phyloP scores from a whole-genome alignment of 805 yeast genomes.

The Komagataella phaffii region DNA sequence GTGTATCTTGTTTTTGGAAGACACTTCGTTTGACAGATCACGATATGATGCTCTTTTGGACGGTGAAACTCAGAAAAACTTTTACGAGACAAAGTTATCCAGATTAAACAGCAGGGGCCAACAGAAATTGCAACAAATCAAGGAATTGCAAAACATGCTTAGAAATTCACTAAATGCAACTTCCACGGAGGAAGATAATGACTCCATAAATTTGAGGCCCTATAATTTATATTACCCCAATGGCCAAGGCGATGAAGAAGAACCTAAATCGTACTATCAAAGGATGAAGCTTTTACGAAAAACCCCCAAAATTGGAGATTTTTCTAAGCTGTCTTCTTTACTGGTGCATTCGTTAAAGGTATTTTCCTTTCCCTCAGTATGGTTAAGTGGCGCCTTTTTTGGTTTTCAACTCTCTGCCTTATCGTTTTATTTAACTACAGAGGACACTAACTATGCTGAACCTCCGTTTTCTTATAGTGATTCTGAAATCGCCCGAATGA shows the following conservation, averaged over 20 bases:
- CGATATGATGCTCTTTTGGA: slow-evolving; percentile 24
- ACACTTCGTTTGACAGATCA: slow-evolving; percentile 51
- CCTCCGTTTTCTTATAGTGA: slow-evolving; percentile 54
- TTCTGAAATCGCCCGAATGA: slow-evolving; percentile 62
- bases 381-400: slow-evolving; percentile 59
- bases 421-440: slow-evolving; percentile 61
- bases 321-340: slow-evolving; percentile 29
- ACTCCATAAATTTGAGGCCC: neutral
- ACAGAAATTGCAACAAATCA: neutral
- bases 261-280: slow-evolving; percentile 15
- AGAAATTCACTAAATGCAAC: neutral
- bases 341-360: slow-evolving; percentile 17
- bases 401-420: slow-evolving; percentile 67
- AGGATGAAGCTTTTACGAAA: slow-evolving; percentile 28
- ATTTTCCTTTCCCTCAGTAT: slow-evolving; percentile 40
- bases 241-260: slow-evolving; percentile 17
- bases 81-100: neutral
- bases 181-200: neutral
- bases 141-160: neutral
- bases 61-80: slow-evolving; percentile 8
- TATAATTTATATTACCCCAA: slow-evolving; percentile 1
- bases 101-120: neutral
- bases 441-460: slow-evolving; percentile 48
- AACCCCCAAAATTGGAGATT: slow-evolving; percentile 50
- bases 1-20: slow-evolving; percentile 51